Base-by-base conservation (phyloP, 2,329 filamentous ascomycete genomes). In the Stachybotrys chartarum region DNA sequence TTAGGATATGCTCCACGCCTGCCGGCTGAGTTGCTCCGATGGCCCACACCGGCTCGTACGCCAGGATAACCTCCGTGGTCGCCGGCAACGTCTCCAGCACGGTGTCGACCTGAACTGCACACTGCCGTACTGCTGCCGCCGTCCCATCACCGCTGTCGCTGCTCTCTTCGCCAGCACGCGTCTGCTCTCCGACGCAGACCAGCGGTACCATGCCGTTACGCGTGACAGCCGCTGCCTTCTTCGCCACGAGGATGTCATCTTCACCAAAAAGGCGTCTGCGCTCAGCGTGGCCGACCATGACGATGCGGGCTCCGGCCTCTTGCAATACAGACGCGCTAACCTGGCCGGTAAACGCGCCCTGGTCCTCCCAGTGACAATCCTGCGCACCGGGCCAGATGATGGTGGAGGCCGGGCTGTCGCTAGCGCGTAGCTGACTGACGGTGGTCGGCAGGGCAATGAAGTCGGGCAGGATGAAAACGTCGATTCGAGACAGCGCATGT, bases 41-140 rank as follows among this genome's bases (percentile, higher is more conserved):
- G 1, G 90, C 90, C 90, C 90, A 95, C 1, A 94, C 89, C 7
- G 90, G 90, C 74, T 95, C 90, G 66, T 95, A 95, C 1, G 90
- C 90, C 56, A 95, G 78, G 7, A 93, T 81, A 6, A 94, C 79
- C 51, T 91, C 86, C 0, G 84, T 81, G 16, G 83, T 76, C 11
- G 75, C 75, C 1, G 84, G 79, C 7, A 93, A 74, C 0, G 77
- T 80, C 1, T 73, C 73, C 53, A 94, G 67, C 3, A 90, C 83
- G 1, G 82, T 75, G 45, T 78, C 76, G 55, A 95, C 77, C 70
- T 93, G 88, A 5, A 74, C 71, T 42, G 73, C 75, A 63, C 88
- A 89, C 68, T 92, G 86, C 14, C 76, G 70, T 3, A 90, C 79
- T 0, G 89, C 88, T 1, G 75, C 66, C 35, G 35, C 35, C 35